phyloP scores from a whole-genome alignment of 805 yeast species.

The Candida dajiaensis region DNA sequence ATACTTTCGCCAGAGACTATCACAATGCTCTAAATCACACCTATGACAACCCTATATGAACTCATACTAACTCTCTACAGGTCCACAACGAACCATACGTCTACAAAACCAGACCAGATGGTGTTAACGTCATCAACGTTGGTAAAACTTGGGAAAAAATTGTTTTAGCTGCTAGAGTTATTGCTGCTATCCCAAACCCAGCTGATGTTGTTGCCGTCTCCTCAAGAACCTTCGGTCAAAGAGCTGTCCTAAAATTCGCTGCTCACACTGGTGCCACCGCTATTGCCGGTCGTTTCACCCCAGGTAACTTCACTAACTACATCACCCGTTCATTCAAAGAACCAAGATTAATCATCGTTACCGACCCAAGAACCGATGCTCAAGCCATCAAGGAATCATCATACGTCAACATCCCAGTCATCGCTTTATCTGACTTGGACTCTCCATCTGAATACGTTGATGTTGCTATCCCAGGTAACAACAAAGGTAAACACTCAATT shows the following conservation, averaged over 20 bases:
- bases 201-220: slow-evolving; percentile 98
- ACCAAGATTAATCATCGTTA: slow-evolving; percentile 98
- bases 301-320: slow-evolving; percentile 99
- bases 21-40: background rate
- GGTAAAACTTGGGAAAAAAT: slow-evolving; percentile 99
- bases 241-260: slow-evolving; percentile 99
- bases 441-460: slow-evolving; percentile 99
- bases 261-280: slow-evolving; percentile 99
- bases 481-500: slow-evolving; percentile 99
- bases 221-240: slow-evolving; percentile 99
- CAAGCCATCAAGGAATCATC: slow-evolving; percentile 99
- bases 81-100: slow-evolving; percentile 97
- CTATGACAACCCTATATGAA: background rate
- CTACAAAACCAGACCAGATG: slow-evolving; percentile 98
- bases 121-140: slow-evolving; percentile 97
- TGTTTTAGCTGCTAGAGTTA: slow-evolving; percentile 98
- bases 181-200: slow-evolving; percentile 98
- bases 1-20: background rate
- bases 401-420: slow-evolving; percentile 99
- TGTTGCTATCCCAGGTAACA: slow-evolving; percentile 99
- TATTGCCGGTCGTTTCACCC: slow-evolving; percentile 99
- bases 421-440: slow-evolving; percentile 97
- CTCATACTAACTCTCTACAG: slow-evolving; percentile 32
- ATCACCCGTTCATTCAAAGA: slow-evolving; percentile 99
- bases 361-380: slow-evolving; percentile 99